Conservation (phyloP, 2,329 filamentous ascomycete genomes). For the Scedosporium apiospermum region DNA sequence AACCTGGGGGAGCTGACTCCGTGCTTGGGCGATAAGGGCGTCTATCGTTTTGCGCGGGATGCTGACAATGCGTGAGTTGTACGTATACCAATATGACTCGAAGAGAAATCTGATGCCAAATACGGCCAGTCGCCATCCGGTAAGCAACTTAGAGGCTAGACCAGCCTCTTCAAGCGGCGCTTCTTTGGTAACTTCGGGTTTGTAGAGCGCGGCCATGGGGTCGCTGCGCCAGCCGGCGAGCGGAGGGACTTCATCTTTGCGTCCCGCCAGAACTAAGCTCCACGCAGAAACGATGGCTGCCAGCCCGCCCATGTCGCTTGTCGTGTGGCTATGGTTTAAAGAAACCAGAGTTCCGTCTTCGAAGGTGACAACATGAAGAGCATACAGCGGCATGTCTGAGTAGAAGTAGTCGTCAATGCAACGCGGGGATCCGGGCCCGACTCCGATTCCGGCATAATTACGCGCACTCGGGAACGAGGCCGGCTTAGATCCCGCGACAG, state of each 20-base stretch:
- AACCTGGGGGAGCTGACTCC: neutral
- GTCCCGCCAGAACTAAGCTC: neutral
- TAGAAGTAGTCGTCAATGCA: constrained; percentile 3
- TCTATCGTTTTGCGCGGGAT: neutral
- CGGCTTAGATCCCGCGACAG: neutral
- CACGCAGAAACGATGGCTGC: neutral
- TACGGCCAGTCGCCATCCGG: neutral
- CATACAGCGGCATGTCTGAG: constrained; percentile 1
- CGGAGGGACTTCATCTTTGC: neutral
- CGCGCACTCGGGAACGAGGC: neutral
- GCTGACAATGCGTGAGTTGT: neutral
- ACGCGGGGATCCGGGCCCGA: neutral
- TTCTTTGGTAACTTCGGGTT: neutral
- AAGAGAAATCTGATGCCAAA: neutral
- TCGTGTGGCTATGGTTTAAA: constrained; percentile 4
- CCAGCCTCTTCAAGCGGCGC: neutral
- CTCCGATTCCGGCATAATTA: neutral
- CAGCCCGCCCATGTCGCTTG: constrained; percentile 2
- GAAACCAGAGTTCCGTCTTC: constrained; percentile 7
- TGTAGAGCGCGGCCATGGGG: neutral
- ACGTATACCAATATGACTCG: neutral
- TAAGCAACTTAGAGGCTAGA: neutral
- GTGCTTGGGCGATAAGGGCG: neutral
- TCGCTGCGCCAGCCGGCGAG: neutral
- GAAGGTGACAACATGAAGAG: constrained; percentile 7